phyloP scores from a whole-genome alignment of 1,284 basidiomycete species.

The Tilletia setariae region DNA sequence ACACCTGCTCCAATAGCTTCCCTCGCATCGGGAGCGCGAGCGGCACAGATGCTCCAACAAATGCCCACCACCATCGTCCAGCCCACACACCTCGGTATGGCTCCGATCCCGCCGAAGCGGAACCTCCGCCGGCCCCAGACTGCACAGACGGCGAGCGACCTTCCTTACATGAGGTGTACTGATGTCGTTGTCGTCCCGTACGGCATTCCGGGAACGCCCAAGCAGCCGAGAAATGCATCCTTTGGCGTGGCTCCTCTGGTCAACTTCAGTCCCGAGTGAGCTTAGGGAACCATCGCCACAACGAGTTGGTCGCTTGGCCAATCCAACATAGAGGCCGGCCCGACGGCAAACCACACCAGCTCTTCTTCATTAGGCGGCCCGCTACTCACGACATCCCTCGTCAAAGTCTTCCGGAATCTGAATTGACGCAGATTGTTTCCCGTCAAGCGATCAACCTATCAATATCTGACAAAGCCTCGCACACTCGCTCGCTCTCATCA shows the following conservation, averaged over 20 bases:
- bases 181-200: too few species aligned
- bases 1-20: too few species aligned
- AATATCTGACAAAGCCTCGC: too few species aligned
- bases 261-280: constrained; percentile 10
- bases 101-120: constrained; percentile 1
- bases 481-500: too few species aligned
- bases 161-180: neutral
- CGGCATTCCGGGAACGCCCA: neutral
- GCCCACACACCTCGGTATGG: neutral
- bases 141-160: neutral
- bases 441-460: too few species aligned
- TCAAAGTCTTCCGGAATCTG: too few species aligned
- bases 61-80: constrained; percentile 1
- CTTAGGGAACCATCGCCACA: too few species aligned
- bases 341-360: neutral
- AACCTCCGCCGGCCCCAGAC: neutral
- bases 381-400: too few species aligned
- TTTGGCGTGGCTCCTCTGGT: constrained; percentile 9
- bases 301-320: too few species aligned
- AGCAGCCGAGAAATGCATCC: neutral
- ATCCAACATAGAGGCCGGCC: too few species aligned
- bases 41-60: neutral
- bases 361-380: too few species aligned
- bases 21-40: neutral
- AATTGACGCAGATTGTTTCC: too few species aligned